A percentile compares a stretch with the other conserved stretches of the same genome.
Evolutionary conservation across 164 flowering plant genomes (phyloP).

Genomic region (Taxillus chinensis): DNA sequence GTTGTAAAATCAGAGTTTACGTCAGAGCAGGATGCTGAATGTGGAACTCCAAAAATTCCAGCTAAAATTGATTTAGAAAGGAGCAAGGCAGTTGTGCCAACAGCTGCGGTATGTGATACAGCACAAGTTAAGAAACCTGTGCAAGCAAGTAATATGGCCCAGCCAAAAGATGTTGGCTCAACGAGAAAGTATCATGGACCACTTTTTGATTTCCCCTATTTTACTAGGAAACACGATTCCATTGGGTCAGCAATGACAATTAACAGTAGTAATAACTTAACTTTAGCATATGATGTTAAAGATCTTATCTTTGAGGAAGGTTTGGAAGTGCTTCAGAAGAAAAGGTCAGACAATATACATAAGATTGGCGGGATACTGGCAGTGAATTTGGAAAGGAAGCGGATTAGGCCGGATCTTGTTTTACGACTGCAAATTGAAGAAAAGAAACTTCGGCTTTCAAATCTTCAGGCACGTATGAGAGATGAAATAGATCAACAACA

Average conservation of each 20-base stretch:
- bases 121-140: slow-evolving; percentile 50
- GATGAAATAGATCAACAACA: slow-evolving; percentile 94
- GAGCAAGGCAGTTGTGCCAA: slow-evolving; percentile 55
- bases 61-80: slow-evolving; percentile 48
- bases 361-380: slow-evolving; percentile 76
- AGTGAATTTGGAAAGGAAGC: slow-evolving; percentile 83
- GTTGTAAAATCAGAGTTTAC: slow-evolving; percentile 61
- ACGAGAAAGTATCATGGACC: slow-evolving; percentile 92
- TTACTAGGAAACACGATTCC: slow-evolving; percentile 82
- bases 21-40: slow-evolving; percentile 64
- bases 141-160: slow-evolving; percentile 35
- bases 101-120: slow-evolving; percentile 34
- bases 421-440: slow-evolving; percentile 86
- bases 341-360: slow-evolving; percentile 64
- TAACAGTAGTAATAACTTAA: slow-evolving; percentile 50
- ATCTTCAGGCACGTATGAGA: slow-evolving; percentile 77
- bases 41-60: slow-evolving; percentile 28
- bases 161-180: slow-evolving; percentile 56
- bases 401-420: slow-evolving; percentile 93
- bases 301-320: slow-evolving; percentile 85
- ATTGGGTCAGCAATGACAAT: slow-evolving; percentile 45
- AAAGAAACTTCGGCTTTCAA: slow-evolving; percentile 68
- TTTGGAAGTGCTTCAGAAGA: slow-evolving; percentile 56
- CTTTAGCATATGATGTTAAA: slow-evolving; percentile 73
- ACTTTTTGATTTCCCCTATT: slow-evolving; percentile 87